phyloP scores from a whole-genome alignment of 345 rosid species.

The Salix exigua region DNA sequence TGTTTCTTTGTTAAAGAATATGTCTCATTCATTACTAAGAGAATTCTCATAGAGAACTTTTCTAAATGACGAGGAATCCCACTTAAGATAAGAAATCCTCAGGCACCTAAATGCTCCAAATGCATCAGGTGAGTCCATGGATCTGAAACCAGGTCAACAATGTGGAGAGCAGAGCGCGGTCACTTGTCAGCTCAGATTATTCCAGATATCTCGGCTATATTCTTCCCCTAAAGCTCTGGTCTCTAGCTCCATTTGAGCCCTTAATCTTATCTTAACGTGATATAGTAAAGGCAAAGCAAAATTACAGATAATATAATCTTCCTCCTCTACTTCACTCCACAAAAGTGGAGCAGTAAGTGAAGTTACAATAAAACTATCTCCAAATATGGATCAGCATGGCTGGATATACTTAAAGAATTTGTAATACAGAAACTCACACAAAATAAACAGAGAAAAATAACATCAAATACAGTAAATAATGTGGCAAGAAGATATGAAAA shows the following conservation, averaged over 20 bases:
- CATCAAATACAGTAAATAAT: neutral
- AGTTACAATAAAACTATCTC: too few species aligned
- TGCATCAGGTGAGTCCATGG: neutral
- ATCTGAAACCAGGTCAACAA: neutral
- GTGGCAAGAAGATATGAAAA: neutral
- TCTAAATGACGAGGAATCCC: neutral
- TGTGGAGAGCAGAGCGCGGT: neutral
- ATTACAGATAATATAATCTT: too few species aligned
- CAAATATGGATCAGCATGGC: neutral
- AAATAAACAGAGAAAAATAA: neutral
- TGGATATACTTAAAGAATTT: neutral
- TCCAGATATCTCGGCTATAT: neutral
- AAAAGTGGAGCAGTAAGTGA: neutral
- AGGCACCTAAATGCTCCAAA: neutral
- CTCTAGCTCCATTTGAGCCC: neutral
- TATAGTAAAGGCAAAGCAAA: neutral
- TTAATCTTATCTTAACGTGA: neutral
- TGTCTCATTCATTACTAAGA: neutral
- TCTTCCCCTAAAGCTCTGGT: neutral
- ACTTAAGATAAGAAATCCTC: neutral
- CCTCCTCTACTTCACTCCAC: neutral
- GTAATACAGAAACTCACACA: neutral
- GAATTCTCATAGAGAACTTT: neutral
- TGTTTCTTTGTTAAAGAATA: neutral
- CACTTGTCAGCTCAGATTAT: neutral